These are phyloP conservation scores for Citrus glauca DNA, from an alignment of 345 rosid species.

Conservation along the genomic window DNA sequence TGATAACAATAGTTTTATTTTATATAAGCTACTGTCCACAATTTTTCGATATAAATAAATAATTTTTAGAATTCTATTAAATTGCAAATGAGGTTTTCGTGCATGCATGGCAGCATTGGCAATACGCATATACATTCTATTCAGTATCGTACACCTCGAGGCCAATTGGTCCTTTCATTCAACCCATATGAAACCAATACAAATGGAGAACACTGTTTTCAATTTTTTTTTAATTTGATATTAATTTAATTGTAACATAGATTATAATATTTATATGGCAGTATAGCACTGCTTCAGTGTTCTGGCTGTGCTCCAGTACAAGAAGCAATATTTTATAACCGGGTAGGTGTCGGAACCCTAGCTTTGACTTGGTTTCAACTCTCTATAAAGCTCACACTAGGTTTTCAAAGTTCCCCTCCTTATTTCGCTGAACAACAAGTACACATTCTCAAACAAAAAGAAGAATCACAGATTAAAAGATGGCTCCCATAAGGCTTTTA, in stretches of 20 bases:
- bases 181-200: neutral
- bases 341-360: constrained; percentile 32
- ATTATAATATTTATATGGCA: neutral
- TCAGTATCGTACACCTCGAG: neutral
- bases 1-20: too few relatives aligned
- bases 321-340: constrained; percentile 23
- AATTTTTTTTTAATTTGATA: neutral
- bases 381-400: constrained; percentile 34
- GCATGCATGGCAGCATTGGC: neutral
- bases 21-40: too few relatives aligned
- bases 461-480: constrained; percentile 14
- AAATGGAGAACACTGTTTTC: neutral
- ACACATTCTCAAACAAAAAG: neutral
- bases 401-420: constrained; percentile 28
- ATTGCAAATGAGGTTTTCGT: neutral
- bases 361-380: constrained; percentile 38
- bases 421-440: constrained; percentile 6
- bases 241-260: neutral
- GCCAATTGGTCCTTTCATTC: neutral
- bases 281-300: constrained; percentile 13
- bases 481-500: constrained; percentile 31
- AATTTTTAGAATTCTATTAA: too few relatives aligned
- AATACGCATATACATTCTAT: neutral
- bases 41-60: too few relatives aligned
- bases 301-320: constrained; percentile 11